These are phyloP conservation scores for Arthrobotrys sinensis DNA, from an alignment of 2,329 filamentous ascomycete genomes.

Conservation along the genomic window DNA sequence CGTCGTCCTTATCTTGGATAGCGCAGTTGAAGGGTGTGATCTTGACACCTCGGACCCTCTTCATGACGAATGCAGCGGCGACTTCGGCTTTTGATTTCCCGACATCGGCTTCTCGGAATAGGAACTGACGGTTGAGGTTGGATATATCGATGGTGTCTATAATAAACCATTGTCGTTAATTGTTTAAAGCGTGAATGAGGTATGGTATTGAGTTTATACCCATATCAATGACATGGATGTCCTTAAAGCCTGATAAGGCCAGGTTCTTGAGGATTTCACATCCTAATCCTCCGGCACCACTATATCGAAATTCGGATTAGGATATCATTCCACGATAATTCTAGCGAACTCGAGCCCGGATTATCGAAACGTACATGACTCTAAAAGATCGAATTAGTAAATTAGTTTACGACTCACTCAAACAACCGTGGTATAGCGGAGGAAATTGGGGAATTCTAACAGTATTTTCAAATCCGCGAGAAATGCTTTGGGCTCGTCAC, in stretches of 20 bases:
- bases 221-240: conserved; percentile 99
- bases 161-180: conserved; percentile 26
- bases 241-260: conserved; percentile 92
- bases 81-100: conserved; percentile 95
- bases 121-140: conserved; percentile 96
- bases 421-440: not conserved
- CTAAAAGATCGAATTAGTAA: conserved; percentile 61
- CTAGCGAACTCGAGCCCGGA: conserved; percentile 21
- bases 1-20: conserved; percentile 96
- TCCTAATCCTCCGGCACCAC: conserved; percentile 91
- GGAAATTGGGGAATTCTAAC: conserved; percentile 69
- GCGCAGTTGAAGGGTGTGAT: conserved; percentile 95
- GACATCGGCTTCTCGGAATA: conserved; percentile 92
- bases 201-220: conserved; percentile 71
- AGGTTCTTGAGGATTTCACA: conserved; percentile 98
- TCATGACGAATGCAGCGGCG: conserved; percentile 91
- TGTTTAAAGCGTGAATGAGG: not conserved
- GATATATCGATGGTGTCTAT: conserved; percentile 97
- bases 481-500: conserved; percentile 71
- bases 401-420: conserved; percentile 25
- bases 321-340: conserved; percentile 58
- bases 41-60: conserved; percentile 86
- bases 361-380: conserved; percentile 65
- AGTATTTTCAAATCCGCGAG: conserved; percentile 82
- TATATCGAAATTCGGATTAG: conserved; percentile 67